These are phyloP conservation scores for Hapsidospora chrysogenum DNA, from an alignment of 495 filamentous ascomycete genomes.

Conservation along the genomic window DNA sequence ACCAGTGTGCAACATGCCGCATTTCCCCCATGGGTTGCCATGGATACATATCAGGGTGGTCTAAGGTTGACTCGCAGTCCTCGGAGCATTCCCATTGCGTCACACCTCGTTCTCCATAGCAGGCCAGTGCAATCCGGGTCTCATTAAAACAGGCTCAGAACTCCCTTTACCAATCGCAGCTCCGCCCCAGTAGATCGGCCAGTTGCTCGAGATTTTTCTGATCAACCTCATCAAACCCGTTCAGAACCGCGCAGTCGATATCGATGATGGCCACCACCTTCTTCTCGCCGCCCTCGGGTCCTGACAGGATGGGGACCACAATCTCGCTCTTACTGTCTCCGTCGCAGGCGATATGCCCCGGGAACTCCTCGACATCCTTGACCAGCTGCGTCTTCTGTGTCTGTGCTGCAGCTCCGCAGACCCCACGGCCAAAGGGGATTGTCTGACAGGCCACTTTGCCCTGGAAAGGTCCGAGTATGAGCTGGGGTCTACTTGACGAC, in stretches of 20 bases:
- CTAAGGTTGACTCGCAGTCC: too few species aligned
- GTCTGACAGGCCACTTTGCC: slow-evolving; percentile 80
- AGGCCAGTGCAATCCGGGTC: too few species aligned
- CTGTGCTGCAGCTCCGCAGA: slow-evolving; percentile 65
- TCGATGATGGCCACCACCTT: slow-evolving; percentile 73
- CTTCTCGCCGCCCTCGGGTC: slow-evolving; percentile 7
- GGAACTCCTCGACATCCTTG: slow-evolving; percentile 56
- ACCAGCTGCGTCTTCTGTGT: slow-evolving; percentile 52
- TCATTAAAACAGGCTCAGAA: too few species aligned
- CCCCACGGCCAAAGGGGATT: slow-evolving; percentile 63
- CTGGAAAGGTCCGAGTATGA: slow-evolving; percentile 78
- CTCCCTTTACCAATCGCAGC: slow-evolving; percentile 53
- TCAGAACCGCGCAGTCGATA: slow-evolving; percentile 55
- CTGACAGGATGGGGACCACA: slow-evolving; percentile 62
- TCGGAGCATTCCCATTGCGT: too few species aligned
- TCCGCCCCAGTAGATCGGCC: slow-evolving; percentile 42
- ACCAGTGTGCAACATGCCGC: too few species aligned
- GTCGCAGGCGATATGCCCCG: slow-evolving; percentile 88
- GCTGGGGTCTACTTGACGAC: slow-evolving; percentile 24
- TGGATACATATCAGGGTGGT: too few species aligned
- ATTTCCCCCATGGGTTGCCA: too few species aligned
- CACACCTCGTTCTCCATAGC: too few species aligned
- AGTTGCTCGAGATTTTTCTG: slow-evolving; percentile 50
- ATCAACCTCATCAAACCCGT: slow-evolving; percentile 67
- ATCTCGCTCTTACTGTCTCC: slow-evolving; percentile 71